phyloP scores from a whole-genome alignment of 2,329 filamentous ascomycete species.

The Penicillium italicum region DNA sequence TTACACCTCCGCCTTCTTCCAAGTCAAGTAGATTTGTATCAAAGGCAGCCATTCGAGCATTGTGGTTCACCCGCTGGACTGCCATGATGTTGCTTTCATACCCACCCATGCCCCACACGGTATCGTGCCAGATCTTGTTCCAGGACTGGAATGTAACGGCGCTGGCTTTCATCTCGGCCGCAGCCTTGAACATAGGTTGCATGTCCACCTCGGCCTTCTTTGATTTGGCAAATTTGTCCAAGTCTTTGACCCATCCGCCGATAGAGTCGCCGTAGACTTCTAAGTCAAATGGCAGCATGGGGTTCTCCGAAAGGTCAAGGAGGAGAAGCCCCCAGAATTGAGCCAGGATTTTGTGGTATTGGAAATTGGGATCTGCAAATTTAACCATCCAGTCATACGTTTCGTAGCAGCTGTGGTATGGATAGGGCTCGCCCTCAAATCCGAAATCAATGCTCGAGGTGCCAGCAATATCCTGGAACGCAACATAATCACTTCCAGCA shows the following conservation, averaged over 20 bases:
- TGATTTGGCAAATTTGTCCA: conserved; percentile 63
- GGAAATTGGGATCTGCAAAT: conserved; percentile 76
- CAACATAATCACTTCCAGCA: conserved; percentile 75
- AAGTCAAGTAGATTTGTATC: conserved; percentile 80
- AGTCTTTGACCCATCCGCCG: conserved; percentile 60
- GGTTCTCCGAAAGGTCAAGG: conserved; percentile 76
- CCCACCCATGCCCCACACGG: conserved; percentile 66
- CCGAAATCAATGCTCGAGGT: conserved; percentile 81
- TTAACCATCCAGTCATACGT: conserved; percentile 80
- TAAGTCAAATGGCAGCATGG: conserved; percentile 79
- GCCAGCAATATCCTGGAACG: conserved; percentile 88
- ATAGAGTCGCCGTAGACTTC: conserved; percentile 66
- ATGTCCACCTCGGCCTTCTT: conserved; percentile 54
- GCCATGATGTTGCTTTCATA: conserved; percentile 71
- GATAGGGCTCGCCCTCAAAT: conserved; percentile 66
- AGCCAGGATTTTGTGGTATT: conserved; percentile 73
- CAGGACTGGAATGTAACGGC: conserved; percentile 68
- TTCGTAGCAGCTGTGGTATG: conserved; percentile 83
- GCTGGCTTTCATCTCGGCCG: conserved; percentile 57
- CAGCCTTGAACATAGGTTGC: conserved; percentile 60
- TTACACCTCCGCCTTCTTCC: conserved; percentile 67
- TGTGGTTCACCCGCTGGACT: conserved; percentile 68
- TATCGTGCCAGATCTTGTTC: conserved; percentile 72
- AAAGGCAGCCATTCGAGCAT: conserved; percentile 73
- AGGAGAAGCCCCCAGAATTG: conserved; percentile 79